phyloP scores from a whole-genome alignment of 805 yeast genomes.

The Blastobotrys attinorum region DNA sequence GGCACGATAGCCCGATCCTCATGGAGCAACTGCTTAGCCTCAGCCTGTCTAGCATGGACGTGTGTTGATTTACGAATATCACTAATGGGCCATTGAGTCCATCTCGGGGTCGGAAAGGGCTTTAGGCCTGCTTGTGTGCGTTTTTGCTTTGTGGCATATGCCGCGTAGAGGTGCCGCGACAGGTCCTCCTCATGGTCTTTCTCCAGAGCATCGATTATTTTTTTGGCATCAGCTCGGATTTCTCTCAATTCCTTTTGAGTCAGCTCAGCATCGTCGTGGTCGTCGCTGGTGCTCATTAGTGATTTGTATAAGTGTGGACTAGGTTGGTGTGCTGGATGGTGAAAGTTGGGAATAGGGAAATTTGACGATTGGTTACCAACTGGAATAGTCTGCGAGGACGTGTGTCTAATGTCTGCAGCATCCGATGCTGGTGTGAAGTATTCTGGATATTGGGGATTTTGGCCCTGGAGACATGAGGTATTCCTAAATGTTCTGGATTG shows the following conservation, averaged over 20 bases:
- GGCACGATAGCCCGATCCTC: too few relatives aligned
- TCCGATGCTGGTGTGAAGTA: too few relatives aligned
- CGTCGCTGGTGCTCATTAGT: background rate
- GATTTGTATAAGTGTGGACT: background rate
- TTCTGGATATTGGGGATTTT: too few relatives aligned
- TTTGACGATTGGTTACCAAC: too few relatives aligned
- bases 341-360: background rate
- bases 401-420: too few relatives aligned
- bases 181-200: conserved; percentile 36
- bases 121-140: conserved; percentile 29
- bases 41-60: too few relatives aligned
- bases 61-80: too few relatives aligned
- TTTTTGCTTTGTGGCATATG: conserved; percentile 33
- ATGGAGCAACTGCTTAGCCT: too few relatives aligned
- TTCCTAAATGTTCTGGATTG: too few relatives aligned
- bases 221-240: conserved; percentile 2
- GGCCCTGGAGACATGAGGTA: too few relatives aligned
- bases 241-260: background rate
- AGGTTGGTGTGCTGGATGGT: background rate
- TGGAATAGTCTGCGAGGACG: too few relatives aligned
- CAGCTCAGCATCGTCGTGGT: background rate
- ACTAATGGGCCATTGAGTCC: conserved; percentile 57
- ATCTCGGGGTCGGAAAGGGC: conserved; percentile 31
- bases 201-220: conserved; percentile 16
- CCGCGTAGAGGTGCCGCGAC: conserved; percentile 56